Percentiles rank a stretch among this genome's conserved stretches.
phyloP scores from a whole-genome alignment of 345 rosid species.

The Eucalyptus pumila region DNA sequence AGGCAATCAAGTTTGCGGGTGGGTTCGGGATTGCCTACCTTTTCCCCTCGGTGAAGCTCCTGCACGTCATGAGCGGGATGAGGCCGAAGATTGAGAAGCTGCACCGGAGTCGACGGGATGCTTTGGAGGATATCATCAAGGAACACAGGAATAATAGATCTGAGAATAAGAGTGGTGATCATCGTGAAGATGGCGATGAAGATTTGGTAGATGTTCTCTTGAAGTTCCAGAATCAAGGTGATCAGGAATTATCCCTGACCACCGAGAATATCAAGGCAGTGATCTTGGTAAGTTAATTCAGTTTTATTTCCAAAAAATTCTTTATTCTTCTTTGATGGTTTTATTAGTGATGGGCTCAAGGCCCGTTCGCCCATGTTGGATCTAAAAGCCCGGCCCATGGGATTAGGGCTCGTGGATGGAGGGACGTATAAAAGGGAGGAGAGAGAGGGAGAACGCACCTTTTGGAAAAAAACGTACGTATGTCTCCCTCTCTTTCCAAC shows the following conservation, averaged over 20 bases:
- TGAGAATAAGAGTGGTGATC: neutral
- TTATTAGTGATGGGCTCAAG: no score
- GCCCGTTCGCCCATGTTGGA: no score
- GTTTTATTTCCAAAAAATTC: neutral
- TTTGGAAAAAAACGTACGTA: no score
- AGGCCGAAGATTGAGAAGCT: neutral
- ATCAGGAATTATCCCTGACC: neutral
- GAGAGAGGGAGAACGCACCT: no score
- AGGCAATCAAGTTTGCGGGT: neutral
- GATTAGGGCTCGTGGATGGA: no score
- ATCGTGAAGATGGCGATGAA: neutral
- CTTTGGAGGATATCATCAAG: neutral
- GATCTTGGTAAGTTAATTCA: neutral
- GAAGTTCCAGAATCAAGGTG: neutral
- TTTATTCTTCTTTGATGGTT: neutral
- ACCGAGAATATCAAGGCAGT: constrained; percentile 17
- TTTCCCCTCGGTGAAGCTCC: constrained; percentile 1
- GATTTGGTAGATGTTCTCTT: constrained; percentile 5
- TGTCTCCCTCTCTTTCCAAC: no score
- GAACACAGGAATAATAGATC: neutral
- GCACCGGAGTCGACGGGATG: neutral
- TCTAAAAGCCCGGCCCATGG: no score
- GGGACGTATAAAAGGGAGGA: no score
- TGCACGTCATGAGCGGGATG: neutral
- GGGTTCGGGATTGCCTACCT: neutral